phyloP scores from a whole-genome alignment of 495 filamentous ascomycete genomes.

The Rhypophila decipiens region DNA sequence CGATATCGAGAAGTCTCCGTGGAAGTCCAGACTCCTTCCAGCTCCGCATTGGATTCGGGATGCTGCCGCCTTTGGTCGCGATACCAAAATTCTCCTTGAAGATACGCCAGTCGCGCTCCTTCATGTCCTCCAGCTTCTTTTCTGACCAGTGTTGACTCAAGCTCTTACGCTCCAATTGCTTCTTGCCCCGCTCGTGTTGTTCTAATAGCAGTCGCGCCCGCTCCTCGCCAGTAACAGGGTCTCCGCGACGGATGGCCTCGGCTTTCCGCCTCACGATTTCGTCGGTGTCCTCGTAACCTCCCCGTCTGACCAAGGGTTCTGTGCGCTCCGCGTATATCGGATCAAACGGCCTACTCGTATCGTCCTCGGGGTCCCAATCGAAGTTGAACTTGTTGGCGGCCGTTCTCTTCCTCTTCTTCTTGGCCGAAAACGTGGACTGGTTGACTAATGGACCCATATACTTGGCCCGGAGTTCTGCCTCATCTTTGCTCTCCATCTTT shows the following conservation, averaged over 20 bases:
- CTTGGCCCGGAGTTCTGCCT: slow-evolving; percentile 66
- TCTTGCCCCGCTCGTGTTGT: slow-evolving; percentile 54
- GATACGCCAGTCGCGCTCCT: slow-evolving; percentile 97
- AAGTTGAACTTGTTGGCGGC: slow-evolving; percentile 99
- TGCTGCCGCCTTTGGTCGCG: slow-evolving; percentile 76
- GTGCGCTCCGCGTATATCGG: slow-evolving; percentile 74
- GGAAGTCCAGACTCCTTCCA: slow-evolving; percentile 87
- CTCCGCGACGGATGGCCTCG: slow-evolving; percentile 67
- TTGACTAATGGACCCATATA: slow-evolving; percentile 93
- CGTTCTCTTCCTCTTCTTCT: slow-evolving; percentile 91
- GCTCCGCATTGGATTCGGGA: slow-evolving; percentile 94
- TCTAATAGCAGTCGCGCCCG: slow-evolving; percentile 79
- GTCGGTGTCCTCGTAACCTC: slow-evolving; percentile 75
- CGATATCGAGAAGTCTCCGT: slow-evolving; percentile 71
- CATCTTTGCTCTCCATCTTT: slow-evolving; percentile 63
- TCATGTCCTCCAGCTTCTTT: slow-evolving; percentile 93
- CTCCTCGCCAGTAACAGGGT: slow-evolving; percentile 68
- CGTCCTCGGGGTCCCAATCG: slow-evolving; percentile 95
- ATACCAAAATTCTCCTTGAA: slow-evolving; percentile 99
- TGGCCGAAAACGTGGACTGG: slow-evolving; percentile 84
- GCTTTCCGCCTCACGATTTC: slow-evolving; percentile 67
- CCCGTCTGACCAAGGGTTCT: slow-evolving; percentile 62
- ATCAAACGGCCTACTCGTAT: slow-evolving; percentile 86
- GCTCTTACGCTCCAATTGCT: slow-evolving; percentile 68
- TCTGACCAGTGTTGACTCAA: slow-evolving; percentile 94